A percentile compares a stretch with the other conserved stretches of the same genome.
Conservation (phyloP, 176 grass and related monocot genomes). For the Bolboschoenus planiculmis region DNA sequence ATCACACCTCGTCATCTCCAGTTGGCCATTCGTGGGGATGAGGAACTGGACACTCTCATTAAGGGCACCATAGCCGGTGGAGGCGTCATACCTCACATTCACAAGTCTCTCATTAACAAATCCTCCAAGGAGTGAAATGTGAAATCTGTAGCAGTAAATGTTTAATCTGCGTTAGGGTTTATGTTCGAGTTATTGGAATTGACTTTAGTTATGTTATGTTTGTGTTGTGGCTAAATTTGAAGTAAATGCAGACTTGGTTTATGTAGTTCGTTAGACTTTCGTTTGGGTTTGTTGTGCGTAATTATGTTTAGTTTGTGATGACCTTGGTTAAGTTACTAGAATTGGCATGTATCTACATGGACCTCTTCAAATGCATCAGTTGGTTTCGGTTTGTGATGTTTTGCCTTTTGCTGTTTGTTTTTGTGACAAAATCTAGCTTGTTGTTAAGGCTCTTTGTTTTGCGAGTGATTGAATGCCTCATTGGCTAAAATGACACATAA, state of each 20-base stretch:
- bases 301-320: conserved; percentile 14
- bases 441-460: neutral
- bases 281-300: neutral
- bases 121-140: conserved; percentile 45
- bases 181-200: neutral
- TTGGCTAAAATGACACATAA: too few relatives aligned
- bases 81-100: conserved; percentile 67
- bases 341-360: neutral
- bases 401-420: neutral
- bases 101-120: conserved; percentile 72
- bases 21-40: conserved; percentile 61
- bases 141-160: neutral
- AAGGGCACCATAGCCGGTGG: conserved; percentile 71
- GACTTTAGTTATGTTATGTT: neutral
- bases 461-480: too few relatives aligned
- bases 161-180: neutral
- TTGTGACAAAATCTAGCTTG: neutral
- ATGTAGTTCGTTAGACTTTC: neutral
- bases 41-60: conserved; percentile 74
- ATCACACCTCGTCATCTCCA: conserved; percentile 76
- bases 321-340: neutral
- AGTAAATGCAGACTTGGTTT: neutral
- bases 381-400: neutral
- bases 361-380: neutral
- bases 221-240: neutral